Percentiles rank a stretch among this genome's conserved stretches.
Evolutionary conservation across 2,329 filamentous ascomycete genomes (phyloP).

Genomic region (Ceratocystis eucalypticola): DNA sequence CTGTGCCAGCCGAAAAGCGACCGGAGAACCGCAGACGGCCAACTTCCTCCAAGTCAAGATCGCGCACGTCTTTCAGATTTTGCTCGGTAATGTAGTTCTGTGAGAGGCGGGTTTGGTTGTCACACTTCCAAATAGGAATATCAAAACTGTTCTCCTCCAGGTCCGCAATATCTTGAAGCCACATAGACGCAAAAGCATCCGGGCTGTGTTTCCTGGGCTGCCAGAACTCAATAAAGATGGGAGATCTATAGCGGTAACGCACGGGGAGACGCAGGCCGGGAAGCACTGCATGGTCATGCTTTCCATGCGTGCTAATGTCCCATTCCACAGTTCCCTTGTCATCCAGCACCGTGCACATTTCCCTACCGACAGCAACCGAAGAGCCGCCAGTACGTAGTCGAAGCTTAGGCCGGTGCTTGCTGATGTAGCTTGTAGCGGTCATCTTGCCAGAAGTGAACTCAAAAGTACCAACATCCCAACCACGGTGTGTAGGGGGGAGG

Average conservation of each 20-base stretch:
- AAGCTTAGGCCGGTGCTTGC: slow-evolving; percentile 57
- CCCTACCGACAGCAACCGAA: slow-evolving; percentile 39
- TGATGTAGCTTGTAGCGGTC: slow-evolving; percentile 47
- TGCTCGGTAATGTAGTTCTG: slow-evolving; percentile 85
- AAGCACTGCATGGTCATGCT: slow-evolving; percentile 23
- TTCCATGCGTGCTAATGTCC: slow-evolving; percentile 34
- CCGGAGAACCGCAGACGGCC: slow-evolving; percentile 69
- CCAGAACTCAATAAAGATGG: slow-evolving; percentile 79
- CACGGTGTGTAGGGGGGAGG: slow-evolving; percentile 70
- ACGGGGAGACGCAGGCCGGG: slow-evolving; percentile 61
- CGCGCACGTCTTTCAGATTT: slow-evolving; percentile 56
- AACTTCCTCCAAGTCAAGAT: slow-evolving; percentile 64
- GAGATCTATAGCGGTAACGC: slow-evolving; percentile 78
- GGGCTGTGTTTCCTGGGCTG: slow-evolving; percentile 52
- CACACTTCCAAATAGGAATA: slow-evolving; percentile 80
- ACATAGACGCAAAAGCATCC: slow-evolving; percentile 66
- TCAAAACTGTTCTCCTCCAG: slow-evolving; percentile 65
- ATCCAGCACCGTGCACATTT: slow-evolving; percentile 8
- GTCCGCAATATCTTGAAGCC: slow-evolving; percentile 76
- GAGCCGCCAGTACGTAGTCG: slow-evolving; percentile 75
- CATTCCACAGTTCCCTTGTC: slow-evolving; percentile 29
- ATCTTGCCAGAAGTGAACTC: slow-evolving; percentile 67
- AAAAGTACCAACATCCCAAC: slow-evolving; percentile 93
- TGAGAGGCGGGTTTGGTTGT: slow-evolving; percentile 59
- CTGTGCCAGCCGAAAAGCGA: slow-evolving; percentile 79